Conservation (phyloP, 495 filamentous ascomycete genomes). For the Pseudoneurospora amorphoporcata region DNA sequence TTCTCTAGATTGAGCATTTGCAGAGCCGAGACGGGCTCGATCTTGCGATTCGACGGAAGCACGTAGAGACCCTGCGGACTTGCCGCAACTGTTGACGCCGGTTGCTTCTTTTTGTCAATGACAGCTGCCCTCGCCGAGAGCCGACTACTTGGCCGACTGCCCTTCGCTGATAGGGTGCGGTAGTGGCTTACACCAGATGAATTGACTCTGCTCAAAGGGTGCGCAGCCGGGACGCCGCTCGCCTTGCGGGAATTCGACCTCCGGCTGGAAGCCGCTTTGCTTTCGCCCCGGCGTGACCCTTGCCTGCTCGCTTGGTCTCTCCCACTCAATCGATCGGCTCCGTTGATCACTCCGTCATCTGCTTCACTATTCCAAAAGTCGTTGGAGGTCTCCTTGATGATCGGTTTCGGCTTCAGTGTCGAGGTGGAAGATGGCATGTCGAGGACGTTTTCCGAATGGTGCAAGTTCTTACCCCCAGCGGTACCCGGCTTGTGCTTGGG, state of each 20-base stretch:
- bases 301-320: conserved; percentile 30
- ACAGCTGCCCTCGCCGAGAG: conserved; percentile 15
- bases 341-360: conserved; percentile 44
- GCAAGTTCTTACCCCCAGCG: conserved; percentile 78
- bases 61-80: conserved; percentile 31
- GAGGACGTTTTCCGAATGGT: conserved; percentile 86
- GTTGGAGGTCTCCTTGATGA: conserved; percentile 28
- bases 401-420: conserved; percentile 21
- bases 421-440: conserved; percentile 37
- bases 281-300: conserved; percentile 40
- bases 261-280: conserved; percentile 30
- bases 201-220: conserved; percentile 33
- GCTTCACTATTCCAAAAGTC: conserved; percentile 62
- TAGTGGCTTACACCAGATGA: conserved; percentile 31
- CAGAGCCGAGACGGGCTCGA: conserved; percentile 71
- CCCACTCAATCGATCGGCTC: conserved; percentile 37
- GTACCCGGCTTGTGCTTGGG: conserved; percentile 62
- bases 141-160: conserved; percentile 25
- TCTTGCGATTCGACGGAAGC: conserved; percentile 56
- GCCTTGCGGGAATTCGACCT: conserved; percentile 54
- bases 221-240: conserved; percentile 33
- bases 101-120: conserved; percentile 23
- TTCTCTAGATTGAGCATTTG: conserved; percentile 89
- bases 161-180: conserved; percentile 17
- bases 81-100: conserved; percentile 1